Conservation (phyloP, 441 rosid species). For the Eutrema salsugineum region DNA sequence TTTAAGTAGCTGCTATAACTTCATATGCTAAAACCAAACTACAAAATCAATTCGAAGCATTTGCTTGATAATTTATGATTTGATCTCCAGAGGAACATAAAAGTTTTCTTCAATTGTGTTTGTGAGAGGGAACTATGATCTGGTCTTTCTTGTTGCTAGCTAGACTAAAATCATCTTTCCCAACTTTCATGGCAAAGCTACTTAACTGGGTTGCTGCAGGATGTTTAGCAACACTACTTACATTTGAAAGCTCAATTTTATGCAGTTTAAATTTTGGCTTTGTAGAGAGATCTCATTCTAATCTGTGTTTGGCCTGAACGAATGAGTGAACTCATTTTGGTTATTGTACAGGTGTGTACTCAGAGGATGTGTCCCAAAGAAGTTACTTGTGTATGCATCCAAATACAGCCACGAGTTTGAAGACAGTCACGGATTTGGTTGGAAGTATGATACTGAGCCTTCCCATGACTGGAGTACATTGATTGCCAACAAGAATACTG, state of each 20-base stretch:
- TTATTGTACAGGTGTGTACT: slow-evolving; percentile 62
- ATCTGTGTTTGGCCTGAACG: neutral
- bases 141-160: too few species aligned
- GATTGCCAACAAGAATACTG: slow-evolving; percentile 91
- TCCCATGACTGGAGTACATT: slow-evolving; percentile 88
- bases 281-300: neutral
- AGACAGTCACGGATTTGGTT: slow-evolving; percentile 87
- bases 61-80: neutral
- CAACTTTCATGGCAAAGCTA: neutral
- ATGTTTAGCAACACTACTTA: neutral
- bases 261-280: neutral
- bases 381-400: slow-evolving; percentile 81
- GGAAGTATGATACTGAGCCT: slow-evolving; percentile 75
- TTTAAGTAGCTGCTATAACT: neutral
- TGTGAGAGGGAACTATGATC: neutral
- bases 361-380: slow-evolving; percentile 95
- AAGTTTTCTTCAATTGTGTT: neutral
- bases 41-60: neutral
- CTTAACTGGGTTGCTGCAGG: neutral
- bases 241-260: neutral
- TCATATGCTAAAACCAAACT: neutral
- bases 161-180: neutral
- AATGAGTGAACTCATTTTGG: neutral
- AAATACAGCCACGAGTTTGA: slow-evolving; percentile 87
- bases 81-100: neutral